Conservation (phyloP, 495 filamentous ascomycete genomes). For the Aspergillus sclerotioniger region DNA sequence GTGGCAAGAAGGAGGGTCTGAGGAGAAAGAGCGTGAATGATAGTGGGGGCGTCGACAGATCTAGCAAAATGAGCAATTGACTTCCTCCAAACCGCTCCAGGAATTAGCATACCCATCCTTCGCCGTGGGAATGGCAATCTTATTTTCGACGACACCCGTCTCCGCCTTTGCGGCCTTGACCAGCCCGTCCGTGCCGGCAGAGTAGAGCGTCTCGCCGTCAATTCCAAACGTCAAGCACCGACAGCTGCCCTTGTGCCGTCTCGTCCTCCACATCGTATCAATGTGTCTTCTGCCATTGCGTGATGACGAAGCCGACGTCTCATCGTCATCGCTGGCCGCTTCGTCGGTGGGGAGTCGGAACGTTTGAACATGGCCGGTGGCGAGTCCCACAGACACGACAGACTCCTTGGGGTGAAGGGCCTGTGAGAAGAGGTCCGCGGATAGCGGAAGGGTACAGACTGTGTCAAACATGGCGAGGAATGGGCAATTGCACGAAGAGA, state of each 20-base stretch:
- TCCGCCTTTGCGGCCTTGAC: slow-evolving; percentile 80
- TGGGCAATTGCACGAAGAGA: background rate
- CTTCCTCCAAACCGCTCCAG: slow-evolving; percentile 7
- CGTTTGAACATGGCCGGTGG: slow-evolving; percentile 81
- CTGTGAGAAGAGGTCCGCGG: slow-evolving; percentile 85
- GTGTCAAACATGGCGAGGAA: slow-evolving; percentile 67
- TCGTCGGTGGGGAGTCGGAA: slow-evolving; percentile 68
- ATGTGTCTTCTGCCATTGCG: slow-evolving; percentile 68
- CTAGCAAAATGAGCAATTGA: slow-evolving; percentile 21
- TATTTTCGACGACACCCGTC: slow-evolving; percentile 77
- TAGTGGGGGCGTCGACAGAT: slow-evolving; percentile 64
- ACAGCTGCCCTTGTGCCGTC: slow-evolving; percentile 90
- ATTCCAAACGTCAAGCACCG: slow-evolving; percentile 70
- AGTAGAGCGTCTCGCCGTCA: slow-evolving; percentile 77
- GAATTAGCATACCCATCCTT: slow-evolving; percentile 38
- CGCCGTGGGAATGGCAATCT: slow-evolving; percentile 52
- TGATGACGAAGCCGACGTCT: slow-evolving; percentile 39
- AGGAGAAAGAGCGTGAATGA: slow-evolving; percentile 76
- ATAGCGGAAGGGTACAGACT: slow-evolving; percentile 82
- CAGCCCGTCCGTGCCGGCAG: slow-evolving; percentile 83
- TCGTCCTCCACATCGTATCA: slow-evolving; percentile 82
- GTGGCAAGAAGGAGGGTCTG: slow-evolving; percentile 88
- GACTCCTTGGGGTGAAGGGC: slow-evolving; percentile 80
- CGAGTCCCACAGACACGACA: slow-evolving; percentile 80
- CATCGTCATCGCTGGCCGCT: slow-evolving; percentile 46